These are phyloP conservation scores for Ramularia collo-cygni DNA, from an alignment of 2,329 filamentous ascomycete species.

Conservation along the genomic window DNA sequence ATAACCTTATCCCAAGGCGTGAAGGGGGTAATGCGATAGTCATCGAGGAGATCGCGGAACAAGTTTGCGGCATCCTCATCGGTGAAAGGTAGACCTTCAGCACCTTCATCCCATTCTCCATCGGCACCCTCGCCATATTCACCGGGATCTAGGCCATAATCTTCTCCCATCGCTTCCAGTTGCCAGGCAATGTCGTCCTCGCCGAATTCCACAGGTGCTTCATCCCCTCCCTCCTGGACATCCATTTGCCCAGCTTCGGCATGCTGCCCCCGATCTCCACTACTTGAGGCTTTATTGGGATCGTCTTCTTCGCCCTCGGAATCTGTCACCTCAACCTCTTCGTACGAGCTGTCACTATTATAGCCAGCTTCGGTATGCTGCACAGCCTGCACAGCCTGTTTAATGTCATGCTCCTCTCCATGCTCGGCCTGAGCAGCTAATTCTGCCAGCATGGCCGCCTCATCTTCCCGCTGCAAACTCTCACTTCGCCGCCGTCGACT, in stretches of 20 bases:
- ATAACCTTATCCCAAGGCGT: slow-evolving; percentile 86
- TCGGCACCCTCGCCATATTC: slow-evolving; percentile 63
- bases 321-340: slow-evolving; percentile 68
- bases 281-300: slow-evolving; percentile 54
- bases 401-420: slow-evolving; percentile 52
- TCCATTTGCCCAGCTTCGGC: slow-evolving; percentile 47
- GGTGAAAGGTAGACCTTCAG: slow-evolving; percentile 62
- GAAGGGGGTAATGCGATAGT: slow-evolving; percentile 77
- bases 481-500: slow-evolving; percentile 22
- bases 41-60: slow-evolving; percentile 80
- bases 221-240: slow-evolving; percentile 22
- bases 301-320: slow-evolving; percentile 38
- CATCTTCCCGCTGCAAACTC: slow-evolving; percentile 30
- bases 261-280: slow-evolving; percentile 41
- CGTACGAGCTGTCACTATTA: slow-evolving; percentile 59
- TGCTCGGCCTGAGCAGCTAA: slow-evolving; percentile 24
- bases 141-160: slow-evolving; percentile 71
- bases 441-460: slow-evolving; percentile 30
- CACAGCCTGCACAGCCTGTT: slow-evolving; percentile 29
- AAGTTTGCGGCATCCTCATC: slow-evolving; percentile 69
- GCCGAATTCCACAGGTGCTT: slow-evolving; percentile 66
- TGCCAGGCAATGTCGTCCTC: slow-evolving; percentile 95
- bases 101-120: slow-evolving; percentile 59
- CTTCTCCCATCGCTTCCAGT: slow-evolving; percentile 77
- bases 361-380: slow-evolving; percentile 17